Evolutionary conservation across 805 yeast genomes (phyloP), one percentile per base, ranked within the genome.

Genomic region (Schizosaccharomyces cryophilus): DNA sequence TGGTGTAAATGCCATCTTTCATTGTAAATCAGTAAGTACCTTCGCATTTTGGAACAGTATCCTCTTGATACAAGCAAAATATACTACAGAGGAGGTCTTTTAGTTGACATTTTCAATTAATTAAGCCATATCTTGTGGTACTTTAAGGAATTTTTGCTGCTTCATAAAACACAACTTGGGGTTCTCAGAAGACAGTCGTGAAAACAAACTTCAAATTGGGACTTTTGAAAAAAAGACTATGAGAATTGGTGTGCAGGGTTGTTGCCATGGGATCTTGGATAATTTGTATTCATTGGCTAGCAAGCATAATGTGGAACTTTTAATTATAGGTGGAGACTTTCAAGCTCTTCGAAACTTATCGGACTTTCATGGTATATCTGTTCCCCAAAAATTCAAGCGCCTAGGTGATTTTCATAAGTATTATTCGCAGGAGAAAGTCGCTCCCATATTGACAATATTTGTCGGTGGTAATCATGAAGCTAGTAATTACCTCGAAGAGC

Each of bases 401-500:
- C 67, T 87, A 66, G 95, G 96, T 1, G 95, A 90, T 66, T 93
- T 90, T 69, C 80, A 78, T 55, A 72, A 77, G 29, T 90, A 88
- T 69, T 86, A 85, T 67, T 68, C 67, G 0, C 87, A 90, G 0
- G 64, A 66, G 21, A 73, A 71, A 58, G 69, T 61, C 35, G 95
- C 95, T 0, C 95, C 96, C 0, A 75, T 84, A 0, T 70, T 81
- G 40, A 90, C 97, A 0, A 65, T 93, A 0, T 84, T 90, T 65
- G 80, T 93, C 54, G 97, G 98, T 2, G 98, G 98, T 0, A 93
- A 93, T 71, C 98, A 93, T 68, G 98, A 93, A 68, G 82, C 93
- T 3, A 85, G 94, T 62, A 80, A 82, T 63, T 86, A 85, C 68
- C 68, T 93, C 64, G 73, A 78, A 63, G 87, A 85, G 65, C 71